These are phyloP conservation scores for Rhodotorula sp. DNA, from an alignment of 1,284 basidiomycete genomes.

Conservation along the genomic window DNA sequence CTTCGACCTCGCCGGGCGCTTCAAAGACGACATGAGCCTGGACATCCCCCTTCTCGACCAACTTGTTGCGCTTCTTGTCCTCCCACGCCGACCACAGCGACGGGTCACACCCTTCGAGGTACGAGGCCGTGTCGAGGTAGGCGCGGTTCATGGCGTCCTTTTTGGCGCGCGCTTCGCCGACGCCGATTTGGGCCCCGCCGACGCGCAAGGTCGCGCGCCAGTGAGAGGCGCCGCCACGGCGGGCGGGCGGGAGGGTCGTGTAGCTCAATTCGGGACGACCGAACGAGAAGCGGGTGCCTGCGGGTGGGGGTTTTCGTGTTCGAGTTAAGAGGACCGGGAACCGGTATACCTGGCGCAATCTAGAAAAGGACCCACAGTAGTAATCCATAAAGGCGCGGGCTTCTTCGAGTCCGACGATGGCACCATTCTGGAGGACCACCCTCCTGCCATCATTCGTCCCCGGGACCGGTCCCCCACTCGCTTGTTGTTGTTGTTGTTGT, in stretches of 20 bases:
- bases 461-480: background rate
- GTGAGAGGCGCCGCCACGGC: slow-evolving; percentile 40
- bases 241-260: slow-evolving; percentile 43
- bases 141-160: slow-evolving; percentile 71
- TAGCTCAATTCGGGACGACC: slow-evolving; percentile 60
- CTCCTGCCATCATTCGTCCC: slow-evolving; percentile 25
- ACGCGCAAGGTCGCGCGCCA: slow-evolving; percentile 86
- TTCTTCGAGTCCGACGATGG: slow-evolving; percentile 66
- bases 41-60: slow-evolving; percentile 55
- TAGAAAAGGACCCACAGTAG: slow-evolving; percentile 61
- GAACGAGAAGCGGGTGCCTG: slow-evolving; percentile 10
- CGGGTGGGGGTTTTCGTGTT: background rate
- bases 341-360: background rate
- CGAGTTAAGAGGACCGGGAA: no score
- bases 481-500: slow-evolving; percentile 4
- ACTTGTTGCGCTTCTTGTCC: slow-evolving; percentile 43
- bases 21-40: slow-evolving; percentile 50
- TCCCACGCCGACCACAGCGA: slow-evolving; percentile 72
- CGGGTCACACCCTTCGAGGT: slow-evolving; percentile 79
- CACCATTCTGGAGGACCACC: slow-evolving; percentile 62
- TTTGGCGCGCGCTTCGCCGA: slow-evolving; percentile 69
- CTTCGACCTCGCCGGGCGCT: slow-evolving; percentile 59
- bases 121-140: slow-evolving; percentile 82
- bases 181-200: slow-evolving; percentile 73
- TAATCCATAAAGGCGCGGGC: slow-evolving; percentile 92